A percentile compares a stretch with the other conserved stretches of the same genome.
These are phyloP conservation scores for Epichloe aotearoae DNA, from an alignment of 2,329 filamentous ascomycete genomes.

Conservation along the genomic window DNA sequence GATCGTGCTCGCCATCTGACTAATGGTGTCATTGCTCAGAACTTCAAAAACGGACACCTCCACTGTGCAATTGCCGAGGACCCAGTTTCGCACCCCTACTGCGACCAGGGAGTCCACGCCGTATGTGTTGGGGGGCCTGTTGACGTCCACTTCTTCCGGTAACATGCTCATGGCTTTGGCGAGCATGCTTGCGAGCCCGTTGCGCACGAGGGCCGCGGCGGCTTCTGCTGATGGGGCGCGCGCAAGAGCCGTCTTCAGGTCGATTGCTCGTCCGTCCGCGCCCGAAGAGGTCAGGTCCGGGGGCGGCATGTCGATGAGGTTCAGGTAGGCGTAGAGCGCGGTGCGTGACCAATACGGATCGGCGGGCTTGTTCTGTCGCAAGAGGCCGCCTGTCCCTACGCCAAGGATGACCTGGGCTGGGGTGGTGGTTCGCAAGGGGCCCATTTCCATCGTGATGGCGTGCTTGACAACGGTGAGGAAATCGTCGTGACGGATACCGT, in stretches of 20 bases:
- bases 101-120: conserved; percentile 42
- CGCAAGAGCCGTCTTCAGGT: conserved; percentile 22
- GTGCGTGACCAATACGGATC: conserved; percentile 43
- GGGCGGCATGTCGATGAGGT: conserved; percentile 31
- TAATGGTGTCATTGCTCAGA: conserved; percentile 28
- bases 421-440: conserved; percentile 13
- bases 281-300: conserved; percentile 13
- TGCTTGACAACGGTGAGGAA: conserved; percentile 33
- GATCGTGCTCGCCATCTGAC: conserved; percentile 23
- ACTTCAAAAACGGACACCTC: conserved; percentile 35
- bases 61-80: conserved; percentile 29
- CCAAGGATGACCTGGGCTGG: conserved; percentile 38
- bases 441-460: conserved; percentile 28
- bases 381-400: conserved; percentile 40
- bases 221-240: conserved; percentile 14
- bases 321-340: conserved; percentile 34
- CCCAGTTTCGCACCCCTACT: conserved; percentile 39
- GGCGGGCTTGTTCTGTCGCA: conserved; percentile 35
- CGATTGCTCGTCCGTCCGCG: conserved; percentile 7
- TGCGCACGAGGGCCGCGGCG: conserved; percentile 21
- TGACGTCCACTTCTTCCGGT: conserved; percentile 29
- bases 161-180: conserved; percentile 32
- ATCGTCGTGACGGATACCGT: conserved; percentile 37
- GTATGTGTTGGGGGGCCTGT: conserved; percentile 30
- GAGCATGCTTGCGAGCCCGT: conserved; percentile 26